phyloP scores from a whole-genome alignment of 192 early-diverging fungal species.

The Blastocladiella britannica region DNA sequence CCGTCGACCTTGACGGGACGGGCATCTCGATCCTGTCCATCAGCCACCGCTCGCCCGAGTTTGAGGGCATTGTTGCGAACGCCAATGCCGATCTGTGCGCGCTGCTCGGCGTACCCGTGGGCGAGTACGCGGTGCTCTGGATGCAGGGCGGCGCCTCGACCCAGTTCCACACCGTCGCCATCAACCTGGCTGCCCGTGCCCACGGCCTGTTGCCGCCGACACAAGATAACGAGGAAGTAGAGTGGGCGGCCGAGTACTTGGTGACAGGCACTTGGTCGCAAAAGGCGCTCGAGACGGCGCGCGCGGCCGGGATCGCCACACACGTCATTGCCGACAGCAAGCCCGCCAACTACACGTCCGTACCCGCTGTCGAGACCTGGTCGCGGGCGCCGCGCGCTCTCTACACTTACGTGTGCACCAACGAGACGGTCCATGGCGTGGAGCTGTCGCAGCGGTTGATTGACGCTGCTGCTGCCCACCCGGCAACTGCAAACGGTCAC shows the following conservation, averaged over 20 bases:
- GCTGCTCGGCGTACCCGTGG: constrained; percentile 55
- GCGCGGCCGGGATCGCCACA: constrained; percentile 51
- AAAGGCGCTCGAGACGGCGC: constrained; percentile 67
- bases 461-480: constrained; percentile 24
- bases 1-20: constrained; percentile 58
- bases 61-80: constrained; percentile 46
- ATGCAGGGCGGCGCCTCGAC: constrained; percentile 89
- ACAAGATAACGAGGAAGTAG: no score
- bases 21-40: constrained; percentile 89
- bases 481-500: constrained; percentile 8
- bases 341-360: constrained; percentile 15
- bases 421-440: constrained; percentile 94
- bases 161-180: constrained; percentile 73
- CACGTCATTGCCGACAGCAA: constrained; percentile 64
- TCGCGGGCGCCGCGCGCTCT: constrained; percentile 47
- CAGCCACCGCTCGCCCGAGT: constrained; percentile 75
- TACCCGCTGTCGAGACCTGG: constrained; percentile 28
- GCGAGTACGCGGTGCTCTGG: constrained; percentile 74
- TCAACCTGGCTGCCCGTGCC: constrained; percentile 59
- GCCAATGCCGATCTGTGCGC: constrained; percentile 51
- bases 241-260: constrained; percentile 82
- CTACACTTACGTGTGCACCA: constrained; percentile 91
- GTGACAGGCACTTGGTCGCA: constrained; percentile 81
- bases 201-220: constrained; percentile 22
- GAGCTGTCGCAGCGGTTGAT: constrained; percentile 52